Evolutionary conservation across 2,329 filamentous ascomycete genomes (phyloP).

Genomic region (Calonectria naviculata): DNA sequence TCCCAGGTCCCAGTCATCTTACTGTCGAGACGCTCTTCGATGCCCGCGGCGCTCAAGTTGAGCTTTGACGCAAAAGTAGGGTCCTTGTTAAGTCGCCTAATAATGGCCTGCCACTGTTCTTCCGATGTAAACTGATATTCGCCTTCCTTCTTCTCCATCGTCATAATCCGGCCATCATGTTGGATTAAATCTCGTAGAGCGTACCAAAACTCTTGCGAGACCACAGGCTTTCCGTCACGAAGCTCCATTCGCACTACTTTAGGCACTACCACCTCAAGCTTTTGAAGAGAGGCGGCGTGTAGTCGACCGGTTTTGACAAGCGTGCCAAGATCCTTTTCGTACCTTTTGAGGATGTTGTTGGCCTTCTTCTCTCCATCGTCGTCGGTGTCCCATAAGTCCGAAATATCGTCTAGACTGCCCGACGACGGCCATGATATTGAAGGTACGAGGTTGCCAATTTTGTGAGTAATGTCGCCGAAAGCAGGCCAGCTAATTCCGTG

Average conservation of each 20-base stretch:
- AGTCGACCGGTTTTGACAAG: conserved; percentile 45
- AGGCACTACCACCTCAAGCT: conserved; percentile 64
- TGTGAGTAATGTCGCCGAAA: conserved; percentile 26
- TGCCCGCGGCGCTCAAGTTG: conserved; percentile 37
- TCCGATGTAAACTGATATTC: conserved; percentile 55
- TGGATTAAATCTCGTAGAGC: conserved; percentile 68
- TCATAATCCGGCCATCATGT: conserved; percentile 59
- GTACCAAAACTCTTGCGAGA: conserved; percentile 73
- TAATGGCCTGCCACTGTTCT: conserved; percentile 59
- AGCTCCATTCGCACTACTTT: conserved; percentile 66
- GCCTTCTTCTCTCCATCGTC: conserved; percentile 30
- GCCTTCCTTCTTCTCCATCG: conserved; percentile 53
- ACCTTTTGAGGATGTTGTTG: conserved; percentile 37
- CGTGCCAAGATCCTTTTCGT: conserved; percentile 43
- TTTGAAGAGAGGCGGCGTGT: conserved; percentile 52
- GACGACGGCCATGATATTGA: conserved; percentile 42
- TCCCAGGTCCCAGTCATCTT: conserved; percentile 58
- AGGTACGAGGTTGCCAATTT: conserved; percentile 38
- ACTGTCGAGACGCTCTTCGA: conserved; percentile 40
- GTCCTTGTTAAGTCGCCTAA: conserved; percentile 52
- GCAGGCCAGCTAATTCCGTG: conserved; percentile 23
- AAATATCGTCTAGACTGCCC: conserved; percentile 26
- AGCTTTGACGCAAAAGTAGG: conserved; percentile 42
- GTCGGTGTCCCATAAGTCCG: conserved; percentile 27
- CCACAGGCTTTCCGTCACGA: conserved; percentile 61